phyloP scores from a whole-genome alignment of 1,284 basidiomycete genomes.

The Malassezia nana region DNA sequence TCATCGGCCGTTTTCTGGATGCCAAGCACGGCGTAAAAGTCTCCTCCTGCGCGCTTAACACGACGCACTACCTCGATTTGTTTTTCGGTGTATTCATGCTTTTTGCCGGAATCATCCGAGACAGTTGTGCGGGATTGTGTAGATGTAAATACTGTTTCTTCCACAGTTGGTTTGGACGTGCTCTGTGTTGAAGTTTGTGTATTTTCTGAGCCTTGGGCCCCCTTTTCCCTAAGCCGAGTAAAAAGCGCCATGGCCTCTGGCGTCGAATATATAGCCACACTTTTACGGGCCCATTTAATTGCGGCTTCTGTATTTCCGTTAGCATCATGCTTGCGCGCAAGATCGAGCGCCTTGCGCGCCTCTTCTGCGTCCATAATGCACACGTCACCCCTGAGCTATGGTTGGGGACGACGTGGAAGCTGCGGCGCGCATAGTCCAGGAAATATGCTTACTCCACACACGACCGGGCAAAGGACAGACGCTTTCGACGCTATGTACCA shows the following conservation, averaged over 20 bases:
- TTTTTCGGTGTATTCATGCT: slow-evolving; percentile 75
- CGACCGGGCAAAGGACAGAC: too few species aligned
- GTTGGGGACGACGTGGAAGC: slow-evolving; percentile 9
- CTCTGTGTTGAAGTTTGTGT: not conserved
- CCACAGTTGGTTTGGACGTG: not conserved
- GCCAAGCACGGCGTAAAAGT: slow-evolving; percentile 86
- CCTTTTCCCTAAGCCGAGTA: slow-evolving; percentile 52
- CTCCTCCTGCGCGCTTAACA: slow-evolving; percentile 67
- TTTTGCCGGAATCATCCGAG: slow-evolving; percentile 49
- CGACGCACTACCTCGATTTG: slow-evolving; percentile 76
- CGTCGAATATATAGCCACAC: slow-evolving; percentile 70
- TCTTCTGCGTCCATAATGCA: slow-evolving; percentile 34
- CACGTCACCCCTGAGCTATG: not conserved
- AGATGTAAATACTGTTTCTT: slow-evolving; percentile 1
- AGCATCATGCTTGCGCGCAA: slow-evolving; percentile 40
- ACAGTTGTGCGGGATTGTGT: not conserved
- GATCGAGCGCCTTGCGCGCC: slow-evolving; percentile 36
- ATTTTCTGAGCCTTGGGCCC: slow-evolving; percentile 39
- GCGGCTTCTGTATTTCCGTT: slow-evolving; percentile 52
- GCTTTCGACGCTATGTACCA: too few species aligned
- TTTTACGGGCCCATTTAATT: slow-evolving; percentile 82
- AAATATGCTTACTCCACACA: not conserved
- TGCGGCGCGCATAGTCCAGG: slow-evolving; percentile 3
- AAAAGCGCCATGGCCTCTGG: slow-evolving; percentile 65
- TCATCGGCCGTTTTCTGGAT: slow-evolving; percentile 77